Conservation (phyloP, 2,329 filamentous ascomycete genomes). For the Ophiostoma fasciatum region DNA sequence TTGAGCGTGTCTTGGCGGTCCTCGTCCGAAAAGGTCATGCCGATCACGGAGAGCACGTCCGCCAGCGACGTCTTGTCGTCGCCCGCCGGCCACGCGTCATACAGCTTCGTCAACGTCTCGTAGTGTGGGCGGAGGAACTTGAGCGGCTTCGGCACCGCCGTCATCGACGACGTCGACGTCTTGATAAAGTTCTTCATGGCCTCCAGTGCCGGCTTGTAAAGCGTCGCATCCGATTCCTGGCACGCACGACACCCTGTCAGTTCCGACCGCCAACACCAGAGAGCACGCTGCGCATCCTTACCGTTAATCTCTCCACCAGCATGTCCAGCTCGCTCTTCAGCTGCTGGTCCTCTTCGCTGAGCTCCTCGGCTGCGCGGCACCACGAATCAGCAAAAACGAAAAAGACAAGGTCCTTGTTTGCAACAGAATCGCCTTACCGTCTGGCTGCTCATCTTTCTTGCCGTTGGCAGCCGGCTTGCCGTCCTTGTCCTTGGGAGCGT, state of each 20-base stretch:
- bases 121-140: constrained; percentile 98
- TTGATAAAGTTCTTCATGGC: constrained; percentile 98
- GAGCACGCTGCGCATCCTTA: constrained; percentile 26
- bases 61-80: constrained; percentile 81
- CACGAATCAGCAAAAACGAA: no score
- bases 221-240: constrained; percentile 72
- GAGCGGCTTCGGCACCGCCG: constrained; percentile 91
- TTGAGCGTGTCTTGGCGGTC: constrained; percentile 92
- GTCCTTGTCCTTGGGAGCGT: constrained; percentile 49
- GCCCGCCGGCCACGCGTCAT: constrained; percentile 75
- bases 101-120: constrained; percentile 70
- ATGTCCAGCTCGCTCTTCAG: constrained; percentile 96
- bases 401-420: constrained; percentile 1
- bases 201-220: constrained; percentile 87
- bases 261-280: no score
- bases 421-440: no score
- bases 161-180: constrained; percentile 98
- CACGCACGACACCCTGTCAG: no score
- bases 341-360: constrained; percentile 96
- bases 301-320: constrained; percentile 88
- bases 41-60: constrained; percentile 91
- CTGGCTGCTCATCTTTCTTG: constrained; percentile 56
- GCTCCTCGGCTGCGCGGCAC: constrained; percentile 54
- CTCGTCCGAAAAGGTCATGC: constrained; percentile 98
- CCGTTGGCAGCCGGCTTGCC: constrained; percentile 56